Conservation (phyloP, 169 alveolate species). For the Plasmodium billcollinsi region DNA sequence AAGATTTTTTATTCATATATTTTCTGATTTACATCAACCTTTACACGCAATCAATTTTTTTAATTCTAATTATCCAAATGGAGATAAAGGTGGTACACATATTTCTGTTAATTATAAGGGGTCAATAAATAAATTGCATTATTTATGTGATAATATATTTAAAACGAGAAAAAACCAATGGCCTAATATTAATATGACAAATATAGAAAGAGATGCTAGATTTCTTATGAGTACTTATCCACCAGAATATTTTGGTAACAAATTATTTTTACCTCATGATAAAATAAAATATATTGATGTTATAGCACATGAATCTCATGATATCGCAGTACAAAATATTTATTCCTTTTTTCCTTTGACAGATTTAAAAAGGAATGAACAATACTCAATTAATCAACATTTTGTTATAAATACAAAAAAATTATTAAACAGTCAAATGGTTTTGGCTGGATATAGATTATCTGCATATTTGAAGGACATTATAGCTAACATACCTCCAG, state of each 20-base stretch:
- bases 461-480: slow-evolving; percentile 37
- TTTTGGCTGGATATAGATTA: slow-evolving; percentile 50
- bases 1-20: slow-evolving; percentile 86
- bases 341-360: slow-evolving; percentile 5
- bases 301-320: slow-evolving; percentile 20
- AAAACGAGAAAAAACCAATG: slow-evolving; percentile 27
- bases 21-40: slow-evolving; percentile 91
- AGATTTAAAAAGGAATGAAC: not conserved
- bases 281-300: slow-evolving; percentile 28
- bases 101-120: slow-evolving; percentile 11
- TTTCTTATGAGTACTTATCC: slow-evolving; percentile 21
- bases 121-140: slow-evolving; percentile 8
- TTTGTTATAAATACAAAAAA: slow-evolving; percentile 17
- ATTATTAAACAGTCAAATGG: slow-evolving; percentile 27
- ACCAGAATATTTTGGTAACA: not conserved
- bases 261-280: slow-evolving; percentile 14
- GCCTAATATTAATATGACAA: slow-evolving; percentile 1
- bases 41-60: slow-evolving; percentile 81
- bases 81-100: slow-evolving; percentile 87
- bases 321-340: slow-evolving; percentile 30
- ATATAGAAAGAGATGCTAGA: not conserved
- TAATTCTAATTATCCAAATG: slow-evolving; percentile 80
- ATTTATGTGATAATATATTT: slow-evolving; percentile 44
- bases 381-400: not conserved
- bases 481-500: slow-evolving; percentile 17